Evolutionary conservation across 148 eudicot genomes (phyloP).

Genomic region (Fagopyrum esculentum): DNA sequence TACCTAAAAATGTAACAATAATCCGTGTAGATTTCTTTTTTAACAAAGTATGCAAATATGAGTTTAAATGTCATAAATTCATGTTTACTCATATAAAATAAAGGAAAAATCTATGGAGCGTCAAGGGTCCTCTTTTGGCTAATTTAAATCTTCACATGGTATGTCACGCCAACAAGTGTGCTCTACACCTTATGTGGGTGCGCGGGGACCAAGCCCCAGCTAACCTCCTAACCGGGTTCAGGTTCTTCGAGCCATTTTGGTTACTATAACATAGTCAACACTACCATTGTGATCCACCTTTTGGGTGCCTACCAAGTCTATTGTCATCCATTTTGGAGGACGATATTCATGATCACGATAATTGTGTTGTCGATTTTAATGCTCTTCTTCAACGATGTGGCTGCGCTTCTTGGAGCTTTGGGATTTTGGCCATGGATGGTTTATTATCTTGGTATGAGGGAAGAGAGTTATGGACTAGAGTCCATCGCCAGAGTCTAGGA

Average conservation of each 20-base stretch:
- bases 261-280: slow-evolving; percentile 15
- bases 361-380: slow-evolving; percentile 4
- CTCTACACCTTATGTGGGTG: slow-evolving; percentile 15
- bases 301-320: slow-evolving; percentile 17
- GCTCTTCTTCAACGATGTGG: slow-evolving; percentile 15
- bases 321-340: slow-evolving; percentile 16
- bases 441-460: background rate
- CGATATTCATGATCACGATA: background rate
- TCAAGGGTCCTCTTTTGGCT: too few species aligned
- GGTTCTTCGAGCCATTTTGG: slow-evolving; percentile 17
- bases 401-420: slow-evolving; percentile 12
- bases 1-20: too few species aligned
- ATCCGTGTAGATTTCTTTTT: too few species aligned
- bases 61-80: too few species aligned
- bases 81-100: too few species aligned
- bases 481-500: too few species aligned
- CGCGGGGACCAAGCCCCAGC: slow-evolving; percentile 6
- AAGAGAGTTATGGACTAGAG: too few species aligned
- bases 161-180: background rate
- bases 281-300: slow-evolving; percentile 13
- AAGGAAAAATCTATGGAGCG: too few species aligned
- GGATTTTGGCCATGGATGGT: slow-evolving; percentile 16
- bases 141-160: too few species aligned
- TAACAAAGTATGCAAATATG: too few species aligned
- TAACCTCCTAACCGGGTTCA: slow-evolving; percentile 17